Evolutionary conservation across 164 flowering plant genomes (phyloP).

Genomic region (Euptelea pleiosperma): DNA sequence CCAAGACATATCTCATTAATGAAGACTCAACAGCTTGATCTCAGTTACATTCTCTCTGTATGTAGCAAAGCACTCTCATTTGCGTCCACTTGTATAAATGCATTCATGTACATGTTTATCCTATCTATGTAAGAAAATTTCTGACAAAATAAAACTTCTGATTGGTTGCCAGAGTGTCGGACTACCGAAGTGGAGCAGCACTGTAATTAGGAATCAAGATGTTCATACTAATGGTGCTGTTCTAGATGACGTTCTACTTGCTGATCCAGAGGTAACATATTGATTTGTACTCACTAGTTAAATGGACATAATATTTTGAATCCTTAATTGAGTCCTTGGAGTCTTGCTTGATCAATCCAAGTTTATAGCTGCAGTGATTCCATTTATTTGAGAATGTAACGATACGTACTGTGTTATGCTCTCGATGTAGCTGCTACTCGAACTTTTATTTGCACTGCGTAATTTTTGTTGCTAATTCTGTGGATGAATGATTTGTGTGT

Average conservation of each 20-base stretch:
- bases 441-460: background rate
- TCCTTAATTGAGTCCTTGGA: too few species aligned
- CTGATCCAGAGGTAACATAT: slow-evolving; percentile 80
- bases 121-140: background rate
- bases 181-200: slow-evolving; percentile 87
- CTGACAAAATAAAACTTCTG: background rate
- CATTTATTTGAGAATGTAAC: slow-evolving; percentile 4
- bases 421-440: background rate
- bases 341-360: background rate
- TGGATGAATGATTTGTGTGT: background rate
- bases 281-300: background rate
- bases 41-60: slow-evolving; percentile 78
- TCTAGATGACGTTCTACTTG: slow-evolving; percentile 77
- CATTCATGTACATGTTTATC: background rate
- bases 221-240: slow-evolving; percentile 92
- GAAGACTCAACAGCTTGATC: slow-evolving; percentile 97
- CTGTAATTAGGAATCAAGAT: slow-evolving; percentile 77
- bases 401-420: background rate
- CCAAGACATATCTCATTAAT: slow-evolving; percentile 72
- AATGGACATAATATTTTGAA: background rate
- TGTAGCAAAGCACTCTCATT: slow-evolving; percentile 19
- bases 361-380: background rate
- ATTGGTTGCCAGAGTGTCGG: slow-evolving; percentile 63
- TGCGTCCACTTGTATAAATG: slow-evolving; percentile 1
- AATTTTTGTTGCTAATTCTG: background rate